phyloP scores from a whole-genome alignment of 768 basidiomycete genomes.

The Lepiota venenata region DNA sequence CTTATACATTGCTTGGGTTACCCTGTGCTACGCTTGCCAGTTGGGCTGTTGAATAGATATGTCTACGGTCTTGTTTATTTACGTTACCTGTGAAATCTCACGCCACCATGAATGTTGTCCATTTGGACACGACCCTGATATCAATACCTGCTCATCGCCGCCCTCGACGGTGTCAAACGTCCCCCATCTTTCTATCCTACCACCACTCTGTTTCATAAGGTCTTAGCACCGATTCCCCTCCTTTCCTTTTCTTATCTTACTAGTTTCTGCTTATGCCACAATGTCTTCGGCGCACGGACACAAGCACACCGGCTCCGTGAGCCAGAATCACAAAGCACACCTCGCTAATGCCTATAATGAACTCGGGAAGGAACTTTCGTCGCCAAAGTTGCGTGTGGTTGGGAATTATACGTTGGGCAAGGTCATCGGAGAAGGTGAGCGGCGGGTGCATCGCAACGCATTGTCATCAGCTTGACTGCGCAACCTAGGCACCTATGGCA shows the following conservation, averaged over 20 bases:
- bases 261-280: slow-evolving; percentile 33
- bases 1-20: no score
- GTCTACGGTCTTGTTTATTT: not conserved
- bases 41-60: not conserved
- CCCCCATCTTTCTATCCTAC: not conserved
- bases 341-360: slow-evolving; percentile 96
- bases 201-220: slow-evolving; percentile 17
- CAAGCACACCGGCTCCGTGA: slow-evolving; percentile 57
- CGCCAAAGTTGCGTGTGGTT: slow-evolving; percentile 84
- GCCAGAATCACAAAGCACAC: slow-evolving; percentile 80
- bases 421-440: slow-evolving; percentile 91
- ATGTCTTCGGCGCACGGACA: slow-evolving; percentile 54
- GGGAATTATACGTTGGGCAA: slow-evolving; percentile 94
- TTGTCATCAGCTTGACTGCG: not conserved
- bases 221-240: slow-evolving; percentile 33
- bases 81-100: not conserved
- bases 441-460: not conserved
- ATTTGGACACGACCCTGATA: not conserved
- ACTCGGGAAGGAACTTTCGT: slow-evolving; percentile 93
- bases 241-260: slow-evolving; percentile 25
- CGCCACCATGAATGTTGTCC: slow-evolving; percentile 9
- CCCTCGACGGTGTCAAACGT: slow-evolving; percentile 1
- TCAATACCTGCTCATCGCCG: slow-evolving; percentile 6
- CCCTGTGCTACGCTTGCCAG: not conserved
- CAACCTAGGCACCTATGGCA: slow-evolving; percentile 84